Evolutionary conservation across 495 filamentous ascomycete genomes (phyloP), one percentile per base, ranked within the genome.

Genomic region (Parmelia sp.): DNA sequence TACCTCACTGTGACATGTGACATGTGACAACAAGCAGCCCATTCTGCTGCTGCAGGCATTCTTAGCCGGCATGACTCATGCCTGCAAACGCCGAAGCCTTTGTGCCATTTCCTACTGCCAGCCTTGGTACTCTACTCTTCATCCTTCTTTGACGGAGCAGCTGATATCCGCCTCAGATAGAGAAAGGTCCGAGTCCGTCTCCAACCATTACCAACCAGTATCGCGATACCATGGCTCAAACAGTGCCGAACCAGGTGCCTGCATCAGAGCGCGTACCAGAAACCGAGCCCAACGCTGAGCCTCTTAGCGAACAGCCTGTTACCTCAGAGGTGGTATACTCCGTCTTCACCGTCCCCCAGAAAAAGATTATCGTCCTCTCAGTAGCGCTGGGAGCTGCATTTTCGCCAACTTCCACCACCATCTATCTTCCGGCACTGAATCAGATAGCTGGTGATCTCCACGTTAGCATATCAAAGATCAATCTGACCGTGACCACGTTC

Each of bases 401-500:
- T 29, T 74, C 74, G 7, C 74, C 79, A 0, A 66, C 82, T 12
- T 81, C 79, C 0, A 71, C 77, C 3, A 79, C 76, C 31, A 80
- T 82, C 42, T 84, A 81, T 64, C 78, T 78, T 36, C 81, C 81
- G 12, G 73, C 78, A 2, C 33, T 84, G 27, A 76, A 78, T 58
- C 66, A 72, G 4, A 71, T 84, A 8, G 69, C 76, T 2, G 58
- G 69, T 19, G 76, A 77, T 31, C 66, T 81, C 12, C 55, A 72
- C 33, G 76, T 80, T 17, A 77, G 73, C 17, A 63, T 66, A 3
- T 67, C 73, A 14, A 57, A 74, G 51, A 82, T 83, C 57, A 82
- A 82, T 55, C 67, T 84, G 17, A 83, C 80, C 0, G 67, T 83
- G n/a, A 84, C 79, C 0, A 71, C 77, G 4, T 84, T 81, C 62